phyloP scores from a whole-genome alignment of 2,329 filamentous ascomycete species.

The Exophiala lecanii-corni region DNA sequence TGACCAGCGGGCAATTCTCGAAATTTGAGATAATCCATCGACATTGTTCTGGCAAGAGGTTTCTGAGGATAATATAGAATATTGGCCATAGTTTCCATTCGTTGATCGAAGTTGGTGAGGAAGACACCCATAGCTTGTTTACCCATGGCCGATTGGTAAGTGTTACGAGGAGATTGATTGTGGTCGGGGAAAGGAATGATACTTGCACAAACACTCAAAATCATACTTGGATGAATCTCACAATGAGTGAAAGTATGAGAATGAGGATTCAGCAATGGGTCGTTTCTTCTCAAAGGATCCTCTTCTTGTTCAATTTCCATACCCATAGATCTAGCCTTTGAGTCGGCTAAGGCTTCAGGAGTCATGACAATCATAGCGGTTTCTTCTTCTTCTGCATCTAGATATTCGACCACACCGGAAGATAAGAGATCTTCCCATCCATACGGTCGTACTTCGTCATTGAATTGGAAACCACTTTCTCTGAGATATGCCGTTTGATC shows the following conservation, averaged over 20 bases:
- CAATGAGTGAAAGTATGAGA: slow-evolving; percentile 96
- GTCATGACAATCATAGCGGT: slow-evolving; percentile 99
- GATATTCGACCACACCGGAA: slow-evolving; percentile 84
- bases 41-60: slow-evolving; percentile 87
- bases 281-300: slow-evolving; percentile 80
- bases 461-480: slow-evolving; percentile 45
- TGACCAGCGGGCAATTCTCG: slow-evolving; percentile 93
- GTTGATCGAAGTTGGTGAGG: slow-evolving; percentile 90
- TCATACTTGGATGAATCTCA: slow-evolving; percentile 99
- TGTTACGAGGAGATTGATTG: slow-evolving; percentile 96
- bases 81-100: slow-evolving; percentile 99
- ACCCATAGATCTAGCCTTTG: slow-evolving; percentile 64
- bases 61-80: slow-evolving; percentile 99
- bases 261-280: slow-evolving; percentile 78
- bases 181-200: slow-evolving; percentile 99
- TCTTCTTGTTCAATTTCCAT: slow-evolving; percentile 59
- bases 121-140: slow-evolving; percentile 99
- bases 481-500: slow-evolving; percentile 50
- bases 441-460: slow-evolving; percentile 55
- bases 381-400: slow-evolving; percentile 97
- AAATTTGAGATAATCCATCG: slow-evolving; percentile 99
- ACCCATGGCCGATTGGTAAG: slow-evolving; percentile 98
- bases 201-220: slow-evolving; percentile 94
- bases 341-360: slow-evolving; percentile 84
- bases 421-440: slow-evolving; percentile 86